These are phyloP conservation scores for Clonostachys rhizophaga DNA, from an alignment of 2,329 filamentous ascomycete species.

Conservation along the genomic window DNA sequence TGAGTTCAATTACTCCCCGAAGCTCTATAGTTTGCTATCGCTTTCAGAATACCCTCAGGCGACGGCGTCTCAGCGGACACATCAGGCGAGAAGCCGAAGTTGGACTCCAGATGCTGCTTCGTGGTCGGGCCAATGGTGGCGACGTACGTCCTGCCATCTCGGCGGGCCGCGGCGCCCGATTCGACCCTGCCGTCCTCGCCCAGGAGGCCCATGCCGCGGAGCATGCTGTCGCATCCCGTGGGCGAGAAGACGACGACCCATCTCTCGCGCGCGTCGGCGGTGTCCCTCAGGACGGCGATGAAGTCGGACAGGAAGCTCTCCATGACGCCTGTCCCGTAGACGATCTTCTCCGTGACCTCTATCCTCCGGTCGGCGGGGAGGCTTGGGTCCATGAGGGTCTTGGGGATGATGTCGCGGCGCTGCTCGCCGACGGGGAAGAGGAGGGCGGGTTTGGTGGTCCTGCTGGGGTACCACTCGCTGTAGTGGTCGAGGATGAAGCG, in stretches of 20 bases:
- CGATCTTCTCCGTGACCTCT: conserved; percentile 70
- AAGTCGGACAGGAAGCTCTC: conserved; percentile 71
- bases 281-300: conserved; percentile 37
- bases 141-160: conserved; percentile 51
- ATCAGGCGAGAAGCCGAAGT: conserved; percentile 65
- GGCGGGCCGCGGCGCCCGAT: conserved; percentile 43
- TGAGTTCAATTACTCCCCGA: no score
- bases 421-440: conserved; percentile 91
- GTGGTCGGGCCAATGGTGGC: conserved; percentile 95
- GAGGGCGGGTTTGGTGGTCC: conserved; percentile 46
- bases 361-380: conserved; percentile 50
- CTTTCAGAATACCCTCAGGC: conserved; percentile 67
- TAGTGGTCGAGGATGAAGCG: conserved; percentile 78
- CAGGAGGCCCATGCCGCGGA: conserved; percentile 46
- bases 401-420: conserved; percentile 84
- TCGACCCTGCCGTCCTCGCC: conserved; percentile 25
- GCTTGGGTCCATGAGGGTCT: conserved; percentile 58
- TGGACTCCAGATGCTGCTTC: conserved; percentile 61
- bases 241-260: conserved; percentile 78
- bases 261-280: conserved; percentile 32
- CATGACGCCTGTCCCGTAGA: conserved; percentile 86
- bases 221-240: conserved; percentile 58
- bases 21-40: conserved; percentile 47
- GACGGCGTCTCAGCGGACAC: conserved; percentile 80
- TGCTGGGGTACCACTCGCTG: conserved; percentile 39